These are phyloP conservation scores for Jaltomata sinuosa DNA, from an alignment of 257 asterid species.

Conservation along the genomic window DNA sequence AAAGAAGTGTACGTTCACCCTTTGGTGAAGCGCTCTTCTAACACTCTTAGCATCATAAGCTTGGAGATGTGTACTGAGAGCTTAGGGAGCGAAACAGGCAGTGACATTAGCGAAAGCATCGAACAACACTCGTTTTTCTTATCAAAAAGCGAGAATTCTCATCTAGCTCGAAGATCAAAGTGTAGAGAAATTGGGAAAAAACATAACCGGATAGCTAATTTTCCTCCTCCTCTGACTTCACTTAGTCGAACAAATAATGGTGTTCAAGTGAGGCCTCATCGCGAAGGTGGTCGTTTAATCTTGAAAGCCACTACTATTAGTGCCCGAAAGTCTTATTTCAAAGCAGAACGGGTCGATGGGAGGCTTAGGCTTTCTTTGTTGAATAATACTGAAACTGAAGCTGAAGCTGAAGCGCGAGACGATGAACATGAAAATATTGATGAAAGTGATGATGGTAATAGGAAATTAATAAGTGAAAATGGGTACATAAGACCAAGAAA, in stretches of 20 bases:
- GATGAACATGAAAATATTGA: background rate
- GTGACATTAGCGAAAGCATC: slow-evolving; percentile 20
- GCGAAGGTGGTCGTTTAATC: slow-evolving; percentile 64
- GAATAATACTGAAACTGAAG: background rate
- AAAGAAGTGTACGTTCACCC: slow-evolving; percentile 37
- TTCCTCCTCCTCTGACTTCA: slow-evolving; percentile 72
- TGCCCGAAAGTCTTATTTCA: slow-evolving; percentile 16
- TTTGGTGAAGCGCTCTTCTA: slow-evolving; percentile 22
- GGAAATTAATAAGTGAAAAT: background rate
- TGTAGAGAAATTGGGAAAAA: slow-evolving; percentile 9
- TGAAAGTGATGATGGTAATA: background rate
- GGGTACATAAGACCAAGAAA: background rate
- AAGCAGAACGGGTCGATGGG: slow-evolving; percentile 56
- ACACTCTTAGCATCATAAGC: slow-evolving; percentile 37
- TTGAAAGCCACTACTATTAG: slow-evolving; percentile 35
- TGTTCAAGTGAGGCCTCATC: slow-evolving; percentile 36
- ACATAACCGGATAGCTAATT: background rate
- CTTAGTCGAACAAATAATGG: slow-evolving; percentile 35
- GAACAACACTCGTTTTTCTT: slow-evolving; percentile 12
- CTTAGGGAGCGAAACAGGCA: slow-evolving; percentile 73
- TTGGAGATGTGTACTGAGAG: slow-evolving; percentile 89
- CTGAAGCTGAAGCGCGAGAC: background rate
- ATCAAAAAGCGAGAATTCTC: background rate
- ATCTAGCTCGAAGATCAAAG: slow-evolving; percentile 1
- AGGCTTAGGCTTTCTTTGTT: slow-evolving; percentile 54